A percentile compares a stretch with the other conserved stretches of the same genome.
These are phyloP conservation scores for Botrytis tulipae DNA, from an alignment of 2,329 filamentous ascomycete genomes.

Conservation along the genomic window DNA sequence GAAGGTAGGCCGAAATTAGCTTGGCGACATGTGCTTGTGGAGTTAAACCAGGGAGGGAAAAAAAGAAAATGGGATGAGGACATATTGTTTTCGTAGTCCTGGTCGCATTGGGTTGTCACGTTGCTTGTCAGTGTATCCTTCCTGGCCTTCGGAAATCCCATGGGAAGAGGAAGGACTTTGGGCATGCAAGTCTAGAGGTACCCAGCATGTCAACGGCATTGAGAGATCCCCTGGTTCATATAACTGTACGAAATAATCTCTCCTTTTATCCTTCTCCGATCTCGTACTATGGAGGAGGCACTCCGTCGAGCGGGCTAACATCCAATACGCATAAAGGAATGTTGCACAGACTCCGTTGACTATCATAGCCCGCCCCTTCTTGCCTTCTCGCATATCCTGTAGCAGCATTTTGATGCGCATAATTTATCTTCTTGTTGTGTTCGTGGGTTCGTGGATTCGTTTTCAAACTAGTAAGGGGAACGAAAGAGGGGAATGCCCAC, in stretches of 20 bases:
- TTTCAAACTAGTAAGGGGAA: not conserved
- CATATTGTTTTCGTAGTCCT: not conserved
- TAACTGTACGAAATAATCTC: conserved; percentile 3
- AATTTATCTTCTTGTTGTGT: not conserved
- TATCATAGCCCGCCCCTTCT: not conserved
- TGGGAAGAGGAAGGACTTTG: not conserved
- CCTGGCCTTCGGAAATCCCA: not conserved
- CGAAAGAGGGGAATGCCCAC: not conserved
- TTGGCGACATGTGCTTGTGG: not conserved
- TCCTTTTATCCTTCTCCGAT: not conserved
- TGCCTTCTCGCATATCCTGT: not conserved
- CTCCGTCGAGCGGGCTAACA: not conserved
- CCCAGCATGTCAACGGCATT: not conserved
- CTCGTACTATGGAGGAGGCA: not conserved
- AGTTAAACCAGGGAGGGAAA: not conserved
- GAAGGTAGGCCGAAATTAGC: not conserved
- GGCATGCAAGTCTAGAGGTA: not conserved
- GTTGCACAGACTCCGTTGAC: not conserved
- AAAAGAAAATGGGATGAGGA: not conserved
- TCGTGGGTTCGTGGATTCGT: not conserved
- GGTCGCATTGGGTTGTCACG: not conserved
- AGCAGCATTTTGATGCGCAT: not conserved
- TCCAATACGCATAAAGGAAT: not conserved
- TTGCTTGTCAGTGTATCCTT: not conserved
- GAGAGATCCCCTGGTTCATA: not conserved